Base-by-base conservation (phyloP, 495 filamentous ascomycete species). In the Darksidea phi region DNA sequence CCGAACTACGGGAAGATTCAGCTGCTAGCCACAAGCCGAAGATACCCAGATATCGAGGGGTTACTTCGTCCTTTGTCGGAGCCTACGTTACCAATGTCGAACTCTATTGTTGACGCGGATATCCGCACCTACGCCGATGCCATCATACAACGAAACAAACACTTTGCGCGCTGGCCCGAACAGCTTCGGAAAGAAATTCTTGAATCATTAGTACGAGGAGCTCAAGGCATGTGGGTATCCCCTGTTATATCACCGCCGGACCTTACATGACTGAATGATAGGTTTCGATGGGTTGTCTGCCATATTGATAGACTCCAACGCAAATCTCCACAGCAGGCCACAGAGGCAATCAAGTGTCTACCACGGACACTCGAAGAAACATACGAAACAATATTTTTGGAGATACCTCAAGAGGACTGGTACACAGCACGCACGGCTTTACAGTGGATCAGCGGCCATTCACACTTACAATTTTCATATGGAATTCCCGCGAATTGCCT, bases 221-320 rank as follows among this genome's bases (percentile, higher is more conserved):
- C 51, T 17, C 13, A 54, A n/a, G 51, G 51, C n/a, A 54, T 54
- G 51, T 54, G 42, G 8, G 32, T 54, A 11, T 43, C n/a, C 37
- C 17, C 5, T 15, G 18, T 24, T 32, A 46, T 4, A 13, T 1
- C 12, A 47, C 26, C 5, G 24, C 2, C 15, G 21, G 4, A 3
- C 12, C 13, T 46, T 28, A 4, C 41, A n/a, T 43, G 41, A 43
- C 18, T 15, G 25, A 6, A 46, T 46, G n/a, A 46, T 26, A 57
- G 54, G 54, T 57, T 57, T 49, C 25, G 54, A 13, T 57, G 54
- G 54, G 54, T 43, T 34, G 17, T 26, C 17, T 57, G 54, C 18
- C 54, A 57, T 23, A 4, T 57, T 1, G 4, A 57, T 17, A 20
- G 47, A 1, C 15, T 57, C 4, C 18, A 34, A 49, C 42, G 54